These are phyloP conservation scores for Lagenidium sp. DNA, from an alignment of 352 stramenopile species.

Conservation along the genomic window DNA sequence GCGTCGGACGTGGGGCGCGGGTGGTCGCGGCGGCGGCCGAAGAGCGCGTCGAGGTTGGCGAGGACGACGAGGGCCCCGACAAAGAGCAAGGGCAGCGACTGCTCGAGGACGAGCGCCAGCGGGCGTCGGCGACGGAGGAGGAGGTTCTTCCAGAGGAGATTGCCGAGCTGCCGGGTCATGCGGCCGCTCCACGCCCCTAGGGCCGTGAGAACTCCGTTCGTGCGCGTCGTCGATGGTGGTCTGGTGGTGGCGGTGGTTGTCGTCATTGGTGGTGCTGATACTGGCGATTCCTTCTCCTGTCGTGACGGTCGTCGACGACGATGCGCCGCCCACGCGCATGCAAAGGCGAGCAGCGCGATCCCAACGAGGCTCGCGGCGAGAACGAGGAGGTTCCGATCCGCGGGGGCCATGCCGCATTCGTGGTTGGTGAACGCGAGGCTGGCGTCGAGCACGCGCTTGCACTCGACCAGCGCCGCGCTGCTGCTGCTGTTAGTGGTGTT, in stretches of 20 bases:
- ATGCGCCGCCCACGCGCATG: not conserved
- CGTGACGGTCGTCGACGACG: not conserved
- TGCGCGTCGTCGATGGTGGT: too few species aligned
- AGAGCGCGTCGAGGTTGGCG: constrained; percentile 23
- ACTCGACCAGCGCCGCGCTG: constrained; percentile 2
- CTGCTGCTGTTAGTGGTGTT: too few species aligned
- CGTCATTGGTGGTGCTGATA: not conserved
- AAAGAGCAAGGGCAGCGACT: constrained; percentile 30
- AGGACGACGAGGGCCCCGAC: constrained; percentile 21
- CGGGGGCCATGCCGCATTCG: constrained; percentile 7
- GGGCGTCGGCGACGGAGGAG: constrained; percentile 18
- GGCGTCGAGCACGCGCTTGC: constrained; percentile 12
- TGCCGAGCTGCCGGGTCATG: constrained; percentile 13
- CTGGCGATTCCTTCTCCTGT: not conserved
- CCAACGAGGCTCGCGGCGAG: constrained; percentile 6
- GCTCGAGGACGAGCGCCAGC: constrained; percentile 19
- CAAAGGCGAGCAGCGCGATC: not conserved
- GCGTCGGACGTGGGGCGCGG: not conserved
- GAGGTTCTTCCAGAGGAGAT: constrained; percentile 38
- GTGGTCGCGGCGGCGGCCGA: not conserved
- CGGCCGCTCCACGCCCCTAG: constrained; percentile 4
- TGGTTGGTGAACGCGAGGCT: constrained; percentile 15
- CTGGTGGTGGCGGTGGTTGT: too few species aligned
- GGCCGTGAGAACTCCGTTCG: not conserved
- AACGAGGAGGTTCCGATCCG: constrained; percentile 8